A percentile compares a stretch with the other conserved stretches of the same genome.
These are phyloP conservation scores for Diophrys sp. DNA, from an alignment of 73 alveolate species.

Conservation along the genomic window DNA sequence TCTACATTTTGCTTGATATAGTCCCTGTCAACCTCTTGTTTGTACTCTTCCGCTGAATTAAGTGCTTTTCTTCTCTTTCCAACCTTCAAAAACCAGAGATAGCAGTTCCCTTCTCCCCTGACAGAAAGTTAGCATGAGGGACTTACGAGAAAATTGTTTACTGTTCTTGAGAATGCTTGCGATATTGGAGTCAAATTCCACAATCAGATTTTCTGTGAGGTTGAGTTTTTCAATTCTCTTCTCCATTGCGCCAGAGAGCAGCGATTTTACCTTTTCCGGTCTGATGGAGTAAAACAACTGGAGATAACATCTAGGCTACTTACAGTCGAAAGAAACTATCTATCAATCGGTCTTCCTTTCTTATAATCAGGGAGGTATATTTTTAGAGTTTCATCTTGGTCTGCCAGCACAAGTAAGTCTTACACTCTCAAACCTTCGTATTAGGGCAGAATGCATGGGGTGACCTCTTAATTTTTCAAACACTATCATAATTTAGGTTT, in stretches of 20 bases:
- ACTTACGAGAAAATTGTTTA: neutral
- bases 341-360: neutral
- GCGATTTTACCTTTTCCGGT: neutral
- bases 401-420: neutral
- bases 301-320: neutral
- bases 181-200: neutral
- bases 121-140: neutral
- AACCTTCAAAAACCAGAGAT: too few species aligned
- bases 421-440: neutral
- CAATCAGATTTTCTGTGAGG: neutral
- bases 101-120: too few species aligned
- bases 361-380: neutral
- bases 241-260: neutral
- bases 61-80: too few species aligned
- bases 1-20: too few species aligned
- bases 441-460: neutral
- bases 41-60: too few species aligned
- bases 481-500: neutral
- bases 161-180: neutral
- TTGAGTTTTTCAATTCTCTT: neutral
- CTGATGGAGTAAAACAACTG: neutral
- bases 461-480: neutral
- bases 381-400: neutral
- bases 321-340: neutral
- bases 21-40: too few species aligned